Evolutionary conservation across 495 filamentous ascomycete species (phyloP), one percentile per base, ranked within the genome.

Genomic region (Hyaloscypha variabilis): DNA sequence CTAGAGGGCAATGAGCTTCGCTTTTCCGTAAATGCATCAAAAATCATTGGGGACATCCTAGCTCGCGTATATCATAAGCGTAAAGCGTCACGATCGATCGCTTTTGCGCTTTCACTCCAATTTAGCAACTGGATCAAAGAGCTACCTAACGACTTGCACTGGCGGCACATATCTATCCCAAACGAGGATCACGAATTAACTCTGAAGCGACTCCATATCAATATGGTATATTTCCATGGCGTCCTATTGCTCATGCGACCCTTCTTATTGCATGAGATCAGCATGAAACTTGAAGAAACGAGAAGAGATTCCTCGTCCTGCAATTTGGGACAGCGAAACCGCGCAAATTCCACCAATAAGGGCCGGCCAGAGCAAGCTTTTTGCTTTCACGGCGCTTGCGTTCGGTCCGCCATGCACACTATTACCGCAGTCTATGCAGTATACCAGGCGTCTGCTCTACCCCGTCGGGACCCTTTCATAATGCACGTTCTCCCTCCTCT

Each of bases 201-300:
- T 17, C 59, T 62, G 3, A 62, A 51, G 24, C 34, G 59, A 17
- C 59, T 62, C 6, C 59, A 62, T 26, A 62, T 62, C 59, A 62
- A 62, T 23, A 17, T 62, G 59, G 52, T 62, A 2, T 62, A 26
- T 25, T 62, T 62, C 24, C n/a, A 62, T 62, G 59, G 59, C 25
- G 28, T 62, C 8, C 26, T 62, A 3, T 11, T 62, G 10, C 59
- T 62, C 1, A 50, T 42, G 21, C 59, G 59, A 21, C 59, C 59
- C 29, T 62, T 62, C 59, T 52, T 62, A 8, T 42, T 62, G 26
- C 24, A 62, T 21, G 39, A 50, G 39, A 62, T 62, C 36, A 62
- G 6, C 24, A 56, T 13, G 31, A 29, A 58, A 25, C 31, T 57
- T n/a, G 8, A 6, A 5, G 51, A 31, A 21, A 2, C 13, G 34